phyloP scores from a whole-genome alignment of 192 early-diverging fungal genomes.

The Podila epigama region DNA sequence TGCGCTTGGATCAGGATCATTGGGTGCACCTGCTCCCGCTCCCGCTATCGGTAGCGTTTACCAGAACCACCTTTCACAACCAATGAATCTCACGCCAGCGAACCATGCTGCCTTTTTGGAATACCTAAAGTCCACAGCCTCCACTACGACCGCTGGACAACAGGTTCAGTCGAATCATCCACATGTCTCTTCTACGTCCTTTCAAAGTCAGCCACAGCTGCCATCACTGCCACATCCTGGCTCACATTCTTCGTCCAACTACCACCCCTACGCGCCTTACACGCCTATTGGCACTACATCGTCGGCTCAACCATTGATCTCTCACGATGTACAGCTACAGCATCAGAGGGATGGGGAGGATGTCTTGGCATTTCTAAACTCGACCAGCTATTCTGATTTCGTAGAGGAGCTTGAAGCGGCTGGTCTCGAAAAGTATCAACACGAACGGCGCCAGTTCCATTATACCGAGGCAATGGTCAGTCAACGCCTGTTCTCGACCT shows the following conservation, averaged over 20 bases:
- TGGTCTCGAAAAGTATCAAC: conserved; percentile 26
- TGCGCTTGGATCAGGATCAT: neutral
- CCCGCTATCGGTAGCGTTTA: neutral
- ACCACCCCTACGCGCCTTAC: neutral
- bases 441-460: conserved; percentile 26
- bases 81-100: conserved; percentile 41
- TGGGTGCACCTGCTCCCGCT: too few species aligned
- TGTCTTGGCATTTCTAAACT: conserved; percentile 21
- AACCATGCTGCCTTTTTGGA: conserved; percentile 44
- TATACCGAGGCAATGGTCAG: conserved; percentile 11
- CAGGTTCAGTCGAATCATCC: neutral
- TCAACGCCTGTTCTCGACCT: neutral
- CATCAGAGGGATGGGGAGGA: conserved; percentile 32
- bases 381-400: conserved; percentile 32
- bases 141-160: neutral
- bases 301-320: neutral
- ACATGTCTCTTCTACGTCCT: neutral
- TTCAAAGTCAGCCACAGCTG: neutral
- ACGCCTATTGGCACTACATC: neutral
- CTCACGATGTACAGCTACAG: conserved; percentile 24
- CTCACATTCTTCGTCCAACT: conserved; percentile 2
- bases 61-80: conserved; percentile 21
- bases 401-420: conserved; percentile 30
- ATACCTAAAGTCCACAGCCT: conserved; percentile 38
- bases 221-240: neutral